Base-by-base conservation (phyloP, 345 rosid genomes). In the Pugionium dolabratum region DNA sequence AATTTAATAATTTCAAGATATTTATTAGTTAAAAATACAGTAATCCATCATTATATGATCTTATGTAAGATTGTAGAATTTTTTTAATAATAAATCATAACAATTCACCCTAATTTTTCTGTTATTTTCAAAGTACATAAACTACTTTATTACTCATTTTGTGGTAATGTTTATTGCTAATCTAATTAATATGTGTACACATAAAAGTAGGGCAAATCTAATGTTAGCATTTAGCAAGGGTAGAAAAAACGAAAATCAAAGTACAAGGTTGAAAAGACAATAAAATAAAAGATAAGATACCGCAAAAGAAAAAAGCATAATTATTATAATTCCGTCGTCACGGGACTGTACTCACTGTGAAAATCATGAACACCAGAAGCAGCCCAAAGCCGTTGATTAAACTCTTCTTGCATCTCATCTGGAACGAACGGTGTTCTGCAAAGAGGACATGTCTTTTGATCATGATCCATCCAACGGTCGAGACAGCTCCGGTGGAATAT, bases 401-500 rank as follows among this genome's bases (percentile, higher is more conserved):
- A 88, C 81, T 86, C 96, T 5, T 84, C 91, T 76, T 79, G 93
- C 87, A 88, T 72, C 79, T 84, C 91, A 60, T 86, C 88, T 0
- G 97, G 96, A 50, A 90, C 89, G 2, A 88, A 85, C 30, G 84
- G 75, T 1, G 88, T 85, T 78, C 98, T 82, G 42, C 96, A 92
- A 1, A 92, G 95, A 2, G 95, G 98, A 64, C 98, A 92, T 4
- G 92, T 92, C 70, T 79, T 76, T 81, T 86, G 86, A 53, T 87
- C 96, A 2, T 86, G 91, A 77, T 89, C 95, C 88, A 92, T 87
- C 98, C 98, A 92, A 69, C 91, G 92, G 87, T 89, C 96, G 58
- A 92, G 55, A 74, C 98, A 92, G 5, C 76, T 75, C 77, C 89
- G 47, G 64, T 92, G 98, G 33, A 92, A 92, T 51, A 92, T 72